phyloP scores from a whole-genome alignment of 495 filamentous ascomycete genomes.

The Talaromyces wortmannii region DNA sequence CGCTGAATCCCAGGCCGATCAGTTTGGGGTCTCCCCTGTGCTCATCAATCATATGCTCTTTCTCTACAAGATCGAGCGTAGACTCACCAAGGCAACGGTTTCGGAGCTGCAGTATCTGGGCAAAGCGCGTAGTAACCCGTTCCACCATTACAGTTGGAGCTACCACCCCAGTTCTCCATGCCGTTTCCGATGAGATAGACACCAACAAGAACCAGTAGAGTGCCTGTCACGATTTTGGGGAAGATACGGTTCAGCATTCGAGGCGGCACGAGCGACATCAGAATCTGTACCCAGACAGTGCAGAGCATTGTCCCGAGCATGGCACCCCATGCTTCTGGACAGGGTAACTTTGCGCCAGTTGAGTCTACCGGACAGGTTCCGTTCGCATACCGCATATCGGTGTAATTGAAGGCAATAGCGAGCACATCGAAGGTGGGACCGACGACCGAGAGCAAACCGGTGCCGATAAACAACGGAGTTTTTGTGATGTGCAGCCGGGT shows the following conservation, averaged over 20 bases:
- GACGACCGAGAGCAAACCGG: conserved; percentile 75
- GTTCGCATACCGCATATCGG: conserved; percentile 71
- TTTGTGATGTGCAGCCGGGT: conserved; percentile 69
- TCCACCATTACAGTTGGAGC: conserved; percentile 49
- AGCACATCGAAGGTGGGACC: conserved; percentile 79
- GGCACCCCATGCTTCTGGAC: conserved; percentile 77
- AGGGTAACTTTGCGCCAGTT: conserved; percentile 60
- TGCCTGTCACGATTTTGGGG: conserved; percentile 77
- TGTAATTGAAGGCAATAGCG: conserved; percentile 65
- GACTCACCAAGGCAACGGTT: conserved; percentile 54
- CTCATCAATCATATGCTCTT: neutral
- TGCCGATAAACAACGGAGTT: conserved; percentile 76
- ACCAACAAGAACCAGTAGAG: conserved; percentile 64
- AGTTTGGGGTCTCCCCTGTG: conserved; percentile 70
- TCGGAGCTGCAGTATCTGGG: conserved; percentile 60
- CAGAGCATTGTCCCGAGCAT: conserved; percentile 60
- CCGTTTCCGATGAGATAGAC: conserved; percentile 66
- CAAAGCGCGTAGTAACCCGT: conserved; percentile 53
- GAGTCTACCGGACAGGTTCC: conserved; percentile 59
- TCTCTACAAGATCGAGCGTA: neutral
- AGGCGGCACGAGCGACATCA: conserved; percentile 39
- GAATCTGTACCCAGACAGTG: conserved; percentile 40
- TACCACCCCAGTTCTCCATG: conserved; percentile 75
- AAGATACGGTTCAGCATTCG: conserved; percentile 63
- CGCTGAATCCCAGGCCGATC: conserved; percentile 78